phyloP scores from a whole-genome alignment of 139 green algal genomes.

The Asterochloris erici region DNA sequence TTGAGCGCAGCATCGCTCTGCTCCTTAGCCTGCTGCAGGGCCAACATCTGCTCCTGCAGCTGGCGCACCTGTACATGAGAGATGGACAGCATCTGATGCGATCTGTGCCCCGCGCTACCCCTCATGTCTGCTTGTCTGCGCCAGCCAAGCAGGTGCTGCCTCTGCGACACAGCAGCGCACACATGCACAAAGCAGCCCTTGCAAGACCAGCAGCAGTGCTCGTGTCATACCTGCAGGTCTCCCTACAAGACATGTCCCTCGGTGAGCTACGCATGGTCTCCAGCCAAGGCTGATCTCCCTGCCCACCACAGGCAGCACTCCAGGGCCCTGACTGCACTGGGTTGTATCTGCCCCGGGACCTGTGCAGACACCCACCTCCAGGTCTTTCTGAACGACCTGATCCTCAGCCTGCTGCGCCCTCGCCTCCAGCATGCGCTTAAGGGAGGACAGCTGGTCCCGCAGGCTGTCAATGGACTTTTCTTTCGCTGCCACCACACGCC shows the following conservation, averaged over 20 bases:
- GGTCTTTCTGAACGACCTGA: neutral
- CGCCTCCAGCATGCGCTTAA: slow-evolving; percentile 50
- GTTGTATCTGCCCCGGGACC: too few relatives aligned
- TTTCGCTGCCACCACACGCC: slow-evolving; percentile 40
- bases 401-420: slow-evolving; percentile 5
- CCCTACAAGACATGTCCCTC: too few relatives aligned
- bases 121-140: too few relatives aligned
- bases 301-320: too few relatives aligned
- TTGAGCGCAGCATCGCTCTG: slow-evolving; percentile 5
- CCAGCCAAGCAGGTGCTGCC: neutral
- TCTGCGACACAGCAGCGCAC: neutral
- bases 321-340: too few relatives aligned
- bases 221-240: too few relatives aligned
- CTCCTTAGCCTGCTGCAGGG: slow-evolving; percentile 7
- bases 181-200: neutral
- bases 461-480: slow-evolving; percentile 47
- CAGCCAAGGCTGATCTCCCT: too few relatives aligned
- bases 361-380: neutral
- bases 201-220: too few relatives aligned
- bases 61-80: neutral
- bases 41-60: slow-evolving; percentile 2
- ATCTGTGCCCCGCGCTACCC: too few relatives aligned
- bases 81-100: too few relatives aligned
- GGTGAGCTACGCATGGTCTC: too few relatives aligned
- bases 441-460: slow-evolving; percentile 39